A percentile compares a stretch with the other conserved stretches of the same genome.
Conservation (phyloP, 306 rosid species). For the Alnus rubra region DNA sequence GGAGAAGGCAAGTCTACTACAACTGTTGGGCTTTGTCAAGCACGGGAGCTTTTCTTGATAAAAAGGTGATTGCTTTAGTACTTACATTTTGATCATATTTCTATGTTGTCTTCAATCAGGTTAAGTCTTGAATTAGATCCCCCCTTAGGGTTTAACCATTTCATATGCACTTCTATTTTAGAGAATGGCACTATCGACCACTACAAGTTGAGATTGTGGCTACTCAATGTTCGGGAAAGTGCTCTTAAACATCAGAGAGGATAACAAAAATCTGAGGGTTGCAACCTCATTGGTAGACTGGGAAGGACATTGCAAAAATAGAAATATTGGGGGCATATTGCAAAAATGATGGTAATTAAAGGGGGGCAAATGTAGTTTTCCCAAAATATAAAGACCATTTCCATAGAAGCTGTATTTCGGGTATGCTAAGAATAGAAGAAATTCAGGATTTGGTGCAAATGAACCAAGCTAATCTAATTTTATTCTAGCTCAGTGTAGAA, state of each 20-base stretch:
- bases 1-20: slow-evolving; percentile 99
- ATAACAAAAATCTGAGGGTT: neutral
- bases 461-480: neutral
- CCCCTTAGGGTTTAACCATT: neutral
- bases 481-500: neutral
- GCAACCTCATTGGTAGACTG: too few relatives aligned
- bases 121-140: neutral
- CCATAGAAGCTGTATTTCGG: neutral
- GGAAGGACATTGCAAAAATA: too few relatives aligned
- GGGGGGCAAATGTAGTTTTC: too few relatives aligned
- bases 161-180: neutral
- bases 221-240: neutral
- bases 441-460: slow-evolving; percentile 1
- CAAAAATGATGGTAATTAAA: too few relatives aligned
- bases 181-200: neutral
- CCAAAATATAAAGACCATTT: too few relatives aligned
- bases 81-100: neutral
- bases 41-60: slow-evolving; percentile 96
- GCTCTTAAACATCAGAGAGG: neutral
- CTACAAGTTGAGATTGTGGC: neutral
- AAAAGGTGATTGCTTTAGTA: slow-evolving; percentile 51
- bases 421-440: neutral
- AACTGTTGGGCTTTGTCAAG: slow-evolving; percentile 99
- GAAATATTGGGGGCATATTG: too few relatives aligned
- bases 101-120: neutral